Evolutionary conservation across 306 rosid genomes (phyloP).

Genomic region (Cyclanthera cordifolia): DNA sequence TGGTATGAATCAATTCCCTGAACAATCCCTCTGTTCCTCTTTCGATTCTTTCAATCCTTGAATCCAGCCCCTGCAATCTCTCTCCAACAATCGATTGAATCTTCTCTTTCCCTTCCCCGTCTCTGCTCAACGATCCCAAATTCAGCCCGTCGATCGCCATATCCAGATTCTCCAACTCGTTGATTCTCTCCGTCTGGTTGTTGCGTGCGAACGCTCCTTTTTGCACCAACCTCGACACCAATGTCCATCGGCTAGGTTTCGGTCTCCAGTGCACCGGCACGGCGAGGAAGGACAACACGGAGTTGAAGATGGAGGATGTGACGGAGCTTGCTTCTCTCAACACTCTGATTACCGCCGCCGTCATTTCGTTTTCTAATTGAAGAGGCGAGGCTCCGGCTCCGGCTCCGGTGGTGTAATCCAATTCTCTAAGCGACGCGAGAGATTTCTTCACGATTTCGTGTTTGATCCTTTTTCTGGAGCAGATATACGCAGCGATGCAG

Average conservation of each 20-base stretch:
- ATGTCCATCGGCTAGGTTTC: conserved; percentile 45
- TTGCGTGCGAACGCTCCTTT: conserved; percentile 16
- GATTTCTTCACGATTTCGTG: conserved; percentile 30
- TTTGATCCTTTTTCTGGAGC: conserved; percentile 32
- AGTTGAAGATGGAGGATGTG: conserved; percentile 34
- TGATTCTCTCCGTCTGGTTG: conserved; percentile 12
- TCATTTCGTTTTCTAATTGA: conserved; percentile 28
- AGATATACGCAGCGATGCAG: conserved; percentile 23
- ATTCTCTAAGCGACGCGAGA: conserved; percentile 28
- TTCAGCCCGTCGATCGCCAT: conserved; percentile 30
- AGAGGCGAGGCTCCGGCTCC: conserved; percentile 14
- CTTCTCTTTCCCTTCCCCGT: conserved; percentile 26
- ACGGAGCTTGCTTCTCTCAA: conserved; percentile 47
- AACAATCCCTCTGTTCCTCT: conserved; percentile 48
- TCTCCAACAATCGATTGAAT: conserved; percentile 27
- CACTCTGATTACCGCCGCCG: conserved; percentile 37
- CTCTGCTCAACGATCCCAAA: conserved; percentile 16
- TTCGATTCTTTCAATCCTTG: conserved; percentile 36
- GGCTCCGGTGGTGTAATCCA: conserved; percentile 22
- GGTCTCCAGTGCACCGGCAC: conserved; percentile 40
- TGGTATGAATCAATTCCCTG: conserved; percentile 47
- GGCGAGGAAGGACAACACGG: conserved; percentile 23
- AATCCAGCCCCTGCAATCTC: conserved; percentile 36
- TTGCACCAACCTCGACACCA: conserved; percentile 43
- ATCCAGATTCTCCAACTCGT: conserved; percentile 50